phyloP scores from a whole-genome alignment of 805 yeast species.

The Cyberlindnera suaveolens region DNA sequence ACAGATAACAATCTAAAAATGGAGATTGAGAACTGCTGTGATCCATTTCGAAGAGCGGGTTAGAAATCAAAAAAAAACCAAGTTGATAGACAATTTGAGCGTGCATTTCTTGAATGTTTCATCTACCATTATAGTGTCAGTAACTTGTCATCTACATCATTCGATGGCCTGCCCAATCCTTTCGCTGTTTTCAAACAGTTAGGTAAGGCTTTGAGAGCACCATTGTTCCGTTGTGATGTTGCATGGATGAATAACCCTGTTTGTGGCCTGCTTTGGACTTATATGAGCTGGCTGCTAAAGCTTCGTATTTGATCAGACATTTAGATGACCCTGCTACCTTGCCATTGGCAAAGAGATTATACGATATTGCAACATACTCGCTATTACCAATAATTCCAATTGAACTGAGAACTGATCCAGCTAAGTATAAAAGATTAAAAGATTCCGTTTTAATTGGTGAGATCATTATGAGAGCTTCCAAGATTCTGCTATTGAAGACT shows the following conservation, averaged over 20 bases:
- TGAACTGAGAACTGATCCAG: conserved; percentile 6
- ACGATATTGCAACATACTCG: conserved; percentile 10
- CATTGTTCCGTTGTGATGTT: conserved; percentile 29
- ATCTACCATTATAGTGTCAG: conserved; percentile 35
- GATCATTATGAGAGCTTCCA: conserved; percentile 13
- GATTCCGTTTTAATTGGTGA: conserved; percentile 16
- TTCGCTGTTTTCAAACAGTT: conserved; percentile 30
- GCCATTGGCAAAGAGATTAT: conserved; percentile 8
- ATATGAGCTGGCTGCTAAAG: conserved; percentile 30
- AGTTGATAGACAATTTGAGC: conserved; percentile 13
- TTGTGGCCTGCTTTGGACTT: conserved; percentile 31
- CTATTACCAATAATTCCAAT: conserved; percentile 16
- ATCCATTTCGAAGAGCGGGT: background rate
- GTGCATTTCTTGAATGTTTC: conserved; percentile 38
- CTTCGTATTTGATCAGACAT: conserved; percentile 24
- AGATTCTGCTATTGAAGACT: conserved; percentile 12
- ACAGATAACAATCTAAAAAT: conserved; percentile 19
- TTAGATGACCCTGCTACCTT: conserved; percentile 5
- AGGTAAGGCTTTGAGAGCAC: conserved; percentile 27
- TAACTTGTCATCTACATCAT: conserved; percentile 29
- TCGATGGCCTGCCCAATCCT: conserved; percentile 35
- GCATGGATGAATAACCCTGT: conserved; percentile 38
- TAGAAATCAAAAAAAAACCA: background rate
- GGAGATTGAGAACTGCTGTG: conserved; percentile 18
- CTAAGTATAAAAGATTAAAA: conserved; percentile 8